Evolutionary conservation across 306 rosid species (phyloP), one percentile per base, ranked within the genome.

Genomic region (Vicia villosa): DNA sequence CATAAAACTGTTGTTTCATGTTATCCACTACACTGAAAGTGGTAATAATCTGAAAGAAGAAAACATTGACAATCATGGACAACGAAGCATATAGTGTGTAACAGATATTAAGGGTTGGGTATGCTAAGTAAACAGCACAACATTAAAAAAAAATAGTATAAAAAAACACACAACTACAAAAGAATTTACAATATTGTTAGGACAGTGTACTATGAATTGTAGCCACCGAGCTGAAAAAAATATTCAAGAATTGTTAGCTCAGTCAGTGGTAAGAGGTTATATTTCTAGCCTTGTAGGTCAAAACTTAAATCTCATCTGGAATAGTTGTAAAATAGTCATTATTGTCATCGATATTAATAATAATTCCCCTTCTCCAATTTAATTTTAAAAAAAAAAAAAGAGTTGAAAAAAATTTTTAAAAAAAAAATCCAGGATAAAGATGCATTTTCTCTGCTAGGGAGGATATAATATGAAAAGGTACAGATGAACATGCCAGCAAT

Each of bases 21-120:
- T 87, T 86, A 82, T 95, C 97, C 75, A 95, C 93, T 34, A 91
- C 99, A 72, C 97, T 89, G 87, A 95, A 91, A 77, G 92, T 95
- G 62, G 99, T 83, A 75, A 95, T 85, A 56, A 95, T 89, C 99
- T 95, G 91, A 73, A 84, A 79, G 56, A 83, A 72, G 12, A 77
- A 63, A 67, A 73, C 54, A 34, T 11, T 32, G 34, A 15, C 19
- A 47, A 82, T 12, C 65, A 62, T 19, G 22, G 66, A 80, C 50
- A 69, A 49, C 49, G 50, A 73, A 55, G 59, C 26, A 68, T 46
- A 45, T 22, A 73, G 45, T 15, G 36, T 13, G 41, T 10, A 65
- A 77, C 55, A 68, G 36, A 73, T 57, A 41, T 12, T 8, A 28
- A 60, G 40, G 28, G 49, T 40, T 70, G 51, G 63, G 55, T 70